Evolutionary conservation across 2,329 filamentous ascomycete genomes (phyloP).

Genomic region (Chrysoporthe cubensis): DNA sequence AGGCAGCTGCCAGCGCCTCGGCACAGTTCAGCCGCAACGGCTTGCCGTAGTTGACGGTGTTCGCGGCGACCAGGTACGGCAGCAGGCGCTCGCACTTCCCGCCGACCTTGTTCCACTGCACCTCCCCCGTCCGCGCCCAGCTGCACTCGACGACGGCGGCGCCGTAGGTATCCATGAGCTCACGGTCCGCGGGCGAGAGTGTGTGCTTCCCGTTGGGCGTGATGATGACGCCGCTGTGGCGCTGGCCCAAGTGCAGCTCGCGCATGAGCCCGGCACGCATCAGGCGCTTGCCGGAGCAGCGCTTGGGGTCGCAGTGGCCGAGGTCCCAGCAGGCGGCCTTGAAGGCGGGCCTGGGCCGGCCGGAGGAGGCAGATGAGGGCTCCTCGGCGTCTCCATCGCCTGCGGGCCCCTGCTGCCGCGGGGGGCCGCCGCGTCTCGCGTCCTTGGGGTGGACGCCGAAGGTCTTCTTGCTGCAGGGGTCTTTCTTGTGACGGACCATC

Average conservation of each 20-base stretch:
- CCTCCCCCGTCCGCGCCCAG: slow-evolving; percentile 90
- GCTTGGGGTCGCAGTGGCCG: slow-evolving; percentile 95
- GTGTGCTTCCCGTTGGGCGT: slow-evolving; percentile 91
- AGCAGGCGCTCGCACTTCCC: slow-evolving; percentile 90
- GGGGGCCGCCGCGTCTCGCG: slow-evolving; percentile 34
- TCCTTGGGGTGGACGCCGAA: slow-evolving; percentile 43
- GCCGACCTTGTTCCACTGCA: slow-evolving; percentile 89
- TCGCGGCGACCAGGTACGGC: slow-evolving; percentile 94
- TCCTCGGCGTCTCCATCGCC: slow-evolving; percentile 17
- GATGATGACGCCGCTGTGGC: slow-evolving; percentile 89
- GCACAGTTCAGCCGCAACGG: slow-evolving; percentile 96
- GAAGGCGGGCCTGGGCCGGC: slow-evolving; percentile 59
- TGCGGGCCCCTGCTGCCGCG: slow-evolving; percentile 43
- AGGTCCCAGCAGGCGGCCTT: slow-evolving; percentile 98
- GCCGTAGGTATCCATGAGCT: slow-evolving; percentile 83
- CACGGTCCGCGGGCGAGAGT: slow-evolving; percentile 80
- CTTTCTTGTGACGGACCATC: slow-evolving; percentile 98
- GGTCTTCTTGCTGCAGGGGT: slow-evolving; percentile 50
- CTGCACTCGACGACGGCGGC: slow-evolving; percentile 97
- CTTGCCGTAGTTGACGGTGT: slow-evolving; percentile 95
- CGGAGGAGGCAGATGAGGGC: slow-evolving; percentile 28
- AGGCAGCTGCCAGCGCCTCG: slow-evolving; percentile 90
- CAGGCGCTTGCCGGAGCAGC: slow-evolving; percentile 93
- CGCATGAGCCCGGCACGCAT: slow-evolving; percentile 94
- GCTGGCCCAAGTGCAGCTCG: slow-evolving; percentile 87